A percentile compares a stretch with the other conserved stretches of the same genome.
Conservation (phyloP, 805 yeast species). For the Wickerhamiella qilinensis region DNA sequence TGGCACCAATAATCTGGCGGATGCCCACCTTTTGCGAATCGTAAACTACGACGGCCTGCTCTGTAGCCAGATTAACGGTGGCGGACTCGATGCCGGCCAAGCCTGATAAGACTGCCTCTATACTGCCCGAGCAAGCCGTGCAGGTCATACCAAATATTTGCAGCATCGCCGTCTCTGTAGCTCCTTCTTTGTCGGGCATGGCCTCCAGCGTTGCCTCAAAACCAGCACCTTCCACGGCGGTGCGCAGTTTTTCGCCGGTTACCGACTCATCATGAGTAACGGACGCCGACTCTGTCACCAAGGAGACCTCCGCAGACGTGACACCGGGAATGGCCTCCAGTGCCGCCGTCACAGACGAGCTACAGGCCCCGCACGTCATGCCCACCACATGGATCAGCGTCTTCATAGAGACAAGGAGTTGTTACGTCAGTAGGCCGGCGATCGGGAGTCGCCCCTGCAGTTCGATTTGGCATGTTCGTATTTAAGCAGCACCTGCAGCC, state of each 20-base stretch:
- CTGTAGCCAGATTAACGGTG: constrained; percentile 35
- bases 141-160: constrained; percentile 47
- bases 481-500: too few species aligned
- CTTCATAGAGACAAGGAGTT: background rate
- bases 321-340: constrained; percentile 38
- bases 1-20: constrained; percentile 39
- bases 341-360: constrained; percentile 45
- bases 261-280: constrained; percentile 31
- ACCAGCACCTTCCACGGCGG: constrained; percentile 60
- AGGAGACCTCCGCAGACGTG: constrained; percentile 41
- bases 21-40: constrained; percentile 35
- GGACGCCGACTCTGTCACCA: constrained; percentile 58
- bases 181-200: constrained; percentile 3
- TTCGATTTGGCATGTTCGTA: too few species aligned
- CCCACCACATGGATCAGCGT: constrained; percentile 26
- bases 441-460: too few species aligned
- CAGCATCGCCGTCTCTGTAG: constrained; percentile 13
- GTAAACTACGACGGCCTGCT: constrained; percentile 38
- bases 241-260: constrained; percentile 26
- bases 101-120: constrained; percentile 31
- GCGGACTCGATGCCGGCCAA: constrained; percentile 35
- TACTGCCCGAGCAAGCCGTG: constrained; percentile 34
- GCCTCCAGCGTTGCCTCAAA: constrained; percentile 33
- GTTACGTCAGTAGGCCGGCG: too few species aligned
- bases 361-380: constrained; percentile 88